These are phyloP conservation scores for Tagetes patula DNA, from an alignment of 129 eudicot genomes.

Conservation along the genomic window DNA sequence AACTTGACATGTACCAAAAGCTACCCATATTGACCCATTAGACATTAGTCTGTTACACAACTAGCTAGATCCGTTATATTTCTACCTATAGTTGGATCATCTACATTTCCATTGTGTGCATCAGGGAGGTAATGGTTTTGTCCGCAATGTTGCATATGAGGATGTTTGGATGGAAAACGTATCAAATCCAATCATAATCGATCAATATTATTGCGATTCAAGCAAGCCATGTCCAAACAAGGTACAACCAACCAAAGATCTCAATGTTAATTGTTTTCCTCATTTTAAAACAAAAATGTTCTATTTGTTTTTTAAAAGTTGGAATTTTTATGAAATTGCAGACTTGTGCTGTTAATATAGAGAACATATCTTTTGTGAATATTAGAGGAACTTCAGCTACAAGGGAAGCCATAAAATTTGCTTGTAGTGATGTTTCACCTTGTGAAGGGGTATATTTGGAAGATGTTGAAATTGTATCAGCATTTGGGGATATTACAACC, in stretches of 20 bases:
- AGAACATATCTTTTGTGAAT: slow-evolving; percentile 51
- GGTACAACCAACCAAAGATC: slow-evolving; percentile 37
- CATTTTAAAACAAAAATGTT: neutral
- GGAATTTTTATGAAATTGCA: slow-evolving; percentile 30
- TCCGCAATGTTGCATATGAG: slow-evolving; percentile 53
- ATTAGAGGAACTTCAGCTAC: slow-evolving; percentile 88
- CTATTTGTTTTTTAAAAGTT: neutral
- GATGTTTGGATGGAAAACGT: slow-evolving; percentile 74
- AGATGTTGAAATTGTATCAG: slow-evolving; percentile 56
- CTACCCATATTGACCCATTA: neutral
- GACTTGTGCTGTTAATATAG: slow-evolving; percentile 59
- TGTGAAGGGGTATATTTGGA: slow-evolving; percentile 67
- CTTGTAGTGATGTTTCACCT: slow-evolving; percentile 80
- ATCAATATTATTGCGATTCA: slow-evolving; percentile 89
- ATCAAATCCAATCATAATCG: slow-evolving; percentile 82
- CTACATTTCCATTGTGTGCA: neutral
- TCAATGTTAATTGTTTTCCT: neutral
- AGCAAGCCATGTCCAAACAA: slow-evolving; percentile 58
- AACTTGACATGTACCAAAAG: neutral
- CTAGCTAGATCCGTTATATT: neutral
- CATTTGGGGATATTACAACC: slow-evolving; percentile 31
- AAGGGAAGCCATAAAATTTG: slow-evolving; percentile 61
- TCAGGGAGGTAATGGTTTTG: slow-evolving; percentile 91
- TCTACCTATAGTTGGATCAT: neutral
- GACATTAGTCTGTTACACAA: neutral